Conservation (phyloP, 306 rosid species). For the Sphenostylis stenocarpa region DNA sequence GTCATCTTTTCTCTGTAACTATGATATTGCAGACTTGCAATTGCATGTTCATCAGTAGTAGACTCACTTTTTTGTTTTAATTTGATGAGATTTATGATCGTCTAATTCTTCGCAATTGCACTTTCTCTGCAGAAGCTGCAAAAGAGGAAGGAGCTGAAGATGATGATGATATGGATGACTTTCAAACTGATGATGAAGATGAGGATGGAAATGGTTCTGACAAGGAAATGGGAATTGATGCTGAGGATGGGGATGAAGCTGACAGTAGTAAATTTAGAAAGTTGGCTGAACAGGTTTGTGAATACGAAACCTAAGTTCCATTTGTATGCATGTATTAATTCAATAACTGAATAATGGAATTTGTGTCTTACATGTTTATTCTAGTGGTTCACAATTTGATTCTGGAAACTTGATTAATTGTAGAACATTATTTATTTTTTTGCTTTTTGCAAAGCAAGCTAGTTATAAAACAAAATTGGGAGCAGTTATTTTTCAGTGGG, state of each 20-base stretch:
- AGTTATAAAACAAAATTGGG: background rate
- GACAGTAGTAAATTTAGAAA: slow-evolving; percentile 66
- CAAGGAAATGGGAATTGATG: slow-evolving; percentile 88
- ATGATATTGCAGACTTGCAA: background rate
- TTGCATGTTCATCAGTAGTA: background rate
- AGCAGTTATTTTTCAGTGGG: background rate
- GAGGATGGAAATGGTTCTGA: slow-evolving; percentile 82
- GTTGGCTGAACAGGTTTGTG: slow-evolving; percentile 81
- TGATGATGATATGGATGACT: slow-evolving; percentile 89
- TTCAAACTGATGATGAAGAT: slow-evolving; percentile 82
- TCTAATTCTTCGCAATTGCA: background rate
- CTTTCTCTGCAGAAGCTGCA: slow-evolving; percentile 65
- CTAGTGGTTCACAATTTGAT: background rate
- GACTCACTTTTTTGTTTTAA: background rate
- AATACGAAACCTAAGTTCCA: background rate
- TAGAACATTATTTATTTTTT: background rate
- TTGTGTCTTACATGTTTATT: background rate
- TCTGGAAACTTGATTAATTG: background rate
- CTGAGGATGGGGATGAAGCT: slow-evolving; percentile 88
- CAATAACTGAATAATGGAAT: slow-evolving; percentile 1
- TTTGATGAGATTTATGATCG: background rate
- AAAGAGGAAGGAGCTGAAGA: slow-evolving; percentile 82
- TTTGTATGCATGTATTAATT: slow-evolving; percentile 12
- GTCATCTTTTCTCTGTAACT: background rate
- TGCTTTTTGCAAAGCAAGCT: background rate